phyloP scores from a whole-genome alignment of 208 protist species.

The Tritrichomonas musculus region DNA sequence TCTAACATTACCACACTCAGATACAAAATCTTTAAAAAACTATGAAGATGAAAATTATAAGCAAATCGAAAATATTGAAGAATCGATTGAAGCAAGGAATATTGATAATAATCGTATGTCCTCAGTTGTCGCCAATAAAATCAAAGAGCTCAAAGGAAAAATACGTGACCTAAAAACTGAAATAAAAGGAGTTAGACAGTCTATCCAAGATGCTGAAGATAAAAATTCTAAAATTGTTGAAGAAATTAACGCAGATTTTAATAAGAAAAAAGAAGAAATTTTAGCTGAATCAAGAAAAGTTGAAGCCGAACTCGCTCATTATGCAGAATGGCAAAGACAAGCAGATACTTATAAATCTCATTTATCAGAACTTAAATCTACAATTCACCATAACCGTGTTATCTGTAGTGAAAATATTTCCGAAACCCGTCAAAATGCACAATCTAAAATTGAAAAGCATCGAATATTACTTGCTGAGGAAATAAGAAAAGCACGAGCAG shows the following conservation, averaged over 20 bases:
- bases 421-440: neutral
- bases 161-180: neutral
- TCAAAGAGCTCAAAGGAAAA: neutral
- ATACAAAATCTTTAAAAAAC: too few relatives aligned
- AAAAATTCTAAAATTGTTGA: neutral
- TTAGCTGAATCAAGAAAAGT: neutral
- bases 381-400: conserved; percentile 26
- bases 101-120: too few relatives aligned
- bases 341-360: neutral
- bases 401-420: neutral
- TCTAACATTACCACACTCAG: too few relatives aligned
- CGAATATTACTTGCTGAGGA: neutral
- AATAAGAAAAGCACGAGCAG: neutral
- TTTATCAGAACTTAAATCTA: conserved; percentile 20
- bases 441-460: conserved; percentile 24
- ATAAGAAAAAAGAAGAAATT: neutral
- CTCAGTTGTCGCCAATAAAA: neutral
- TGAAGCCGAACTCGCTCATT: neutral
- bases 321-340: conserved; percentile 21
- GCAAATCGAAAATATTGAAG: too few relatives aligned
- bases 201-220: neutral
- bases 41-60: too few relatives aligned
- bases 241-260: neutral
- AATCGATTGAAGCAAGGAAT: too few relatives aligned
- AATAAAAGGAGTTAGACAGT: neutral